Evolutionary conservation across 192 early-diverging fungal genomes (phyloP), one percentile per base, ranked within the genome.

Genomic region (Coemansia aciculifera): DNA sequence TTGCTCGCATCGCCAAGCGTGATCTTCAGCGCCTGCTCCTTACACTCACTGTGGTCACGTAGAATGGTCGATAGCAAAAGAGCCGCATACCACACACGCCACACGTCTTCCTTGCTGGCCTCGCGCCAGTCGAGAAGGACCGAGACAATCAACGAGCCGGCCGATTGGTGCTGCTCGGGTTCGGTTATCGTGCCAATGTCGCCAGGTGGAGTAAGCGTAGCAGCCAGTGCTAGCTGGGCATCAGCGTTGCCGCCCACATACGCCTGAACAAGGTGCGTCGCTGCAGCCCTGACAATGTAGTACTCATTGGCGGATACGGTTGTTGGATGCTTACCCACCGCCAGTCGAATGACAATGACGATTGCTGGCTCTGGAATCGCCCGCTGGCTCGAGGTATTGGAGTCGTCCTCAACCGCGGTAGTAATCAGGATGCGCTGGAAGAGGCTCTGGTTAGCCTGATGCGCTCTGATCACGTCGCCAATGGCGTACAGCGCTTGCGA

Each of bases 71-170:
- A 88, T 2, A 99, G 85, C 31, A 96, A 79, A 10, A 89, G 86
- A 0, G 91, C 87, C 1, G 96, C 91, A 81, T 96, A 97, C 95
- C 95, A 98, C 5, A 87, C 82, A 13, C 88, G 87, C 78, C 92
- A 96, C 19, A 94, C 91, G 64, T 99, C 95, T 31, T 86, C 74
- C 31, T 54, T 59, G 21, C 73, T 62, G 17, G 89, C 72, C 12
- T 86, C 76, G 51, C 90, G 86, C 90, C 91, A 91, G 66, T 91
- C 87, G 10, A 96, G 85, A 39, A 98, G 77, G 3, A 91, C 89
- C 0, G 87, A 86, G 31, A 98, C 82, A n/a, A 98, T 62, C 4
- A 97, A 79, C 12, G 95, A 95, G 5, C 97, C 97, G 10, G 94
- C 90, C 8, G 96, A 93, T 69, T 91, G 81, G n/a, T 79, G 73